Percentiles rank a stretch among this genome's conserved stretches.
phyloP scores from a whole-genome alignment of 176 grass and related monocot genomes.

The bread wheat (Triticum aestivum) region IWGSC_CS_RefSeq_v2.1 NC_057802.1:94626366-94626865 shows the following conservation, averaged over 20 bases:
- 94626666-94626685: constrained; percentile 70
- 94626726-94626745: constrained; percentile 54
- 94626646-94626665: constrained; percentile 57
- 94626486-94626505: constrained; percentile 19
- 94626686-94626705: constrained; percentile 87
- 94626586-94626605: constrained; percentile 90
- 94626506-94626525: not conserved
- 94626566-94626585: constrained; percentile 86
- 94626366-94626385: constrained; percentile 7
- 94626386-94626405: constrained; percentile 42
- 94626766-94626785: constrained; percentile 55
- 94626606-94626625: constrained; percentile 80
- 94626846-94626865: constrained; percentile 92
- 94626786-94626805: constrained; percentile 71
- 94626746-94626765: constrained; percentile 55
- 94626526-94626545: constrained; percentile 30
- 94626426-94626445: constrained; percentile 93
- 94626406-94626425: constrained; percentile 76
- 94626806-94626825: constrained; percentile 80
- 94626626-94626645: constrained; percentile 70
- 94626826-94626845: constrained; percentile 79
- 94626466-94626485: constrained; percentile 52
- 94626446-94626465: constrained; percentile 85
- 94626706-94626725: constrained; percentile 83
- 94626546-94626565: constrained; percentile 18